These are phyloP conservation scores for Candida sojae DNA, from an alignment of 1,139 yeast genomes.

Conservation along the genomic window DNA sequence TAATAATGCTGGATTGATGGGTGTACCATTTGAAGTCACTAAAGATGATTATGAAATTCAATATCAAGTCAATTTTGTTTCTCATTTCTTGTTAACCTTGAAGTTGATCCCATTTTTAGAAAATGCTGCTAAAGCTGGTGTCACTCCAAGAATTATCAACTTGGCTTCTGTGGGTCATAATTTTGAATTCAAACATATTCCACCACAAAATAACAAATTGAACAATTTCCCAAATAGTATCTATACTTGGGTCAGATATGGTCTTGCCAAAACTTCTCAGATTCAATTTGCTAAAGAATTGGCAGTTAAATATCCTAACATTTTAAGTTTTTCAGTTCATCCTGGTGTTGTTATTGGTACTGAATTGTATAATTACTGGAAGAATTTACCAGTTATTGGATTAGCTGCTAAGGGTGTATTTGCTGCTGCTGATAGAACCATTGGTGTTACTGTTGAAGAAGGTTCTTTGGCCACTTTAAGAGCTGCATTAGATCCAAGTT, in stretches of 20 bases:
- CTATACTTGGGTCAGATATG: slow-evolving; percentile 38
- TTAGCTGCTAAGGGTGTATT: slow-evolving; percentile 17
- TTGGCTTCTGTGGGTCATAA: slow-evolving; percentile 39
- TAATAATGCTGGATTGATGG: slow-evolving; percentile 48
- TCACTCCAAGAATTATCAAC: slow-evolving; percentile 33
- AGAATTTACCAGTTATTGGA: slow-evolving; percentile 24
- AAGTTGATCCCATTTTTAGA: slow-evolving; percentile 30
- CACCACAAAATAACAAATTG: slow-evolving; percentile 24
- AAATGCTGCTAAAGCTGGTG: slow-evolving; percentile 20
- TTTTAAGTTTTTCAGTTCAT: slow-evolving; percentile 37
- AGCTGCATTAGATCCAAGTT: slow-evolving; percentile 33
- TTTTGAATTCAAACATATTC: slow-evolving; percentile 22
- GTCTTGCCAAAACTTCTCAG: slow-evolving; percentile 33
- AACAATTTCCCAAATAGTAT: slow-evolving; percentile 25
- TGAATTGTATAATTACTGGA: slow-evolving; percentile 34
- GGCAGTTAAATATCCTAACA: slow-evolving; percentile 30
- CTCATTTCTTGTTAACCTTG: slow-evolving; percentile 36
- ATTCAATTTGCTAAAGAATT: slow-evolving; percentile 33
- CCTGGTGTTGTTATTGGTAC: slow-evolving; percentile 44
- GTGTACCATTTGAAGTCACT: slow-evolving; percentile 34
- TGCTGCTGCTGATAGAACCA: slow-evolving; percentile 14
- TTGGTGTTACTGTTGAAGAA: slow-evolving; percentile 35
- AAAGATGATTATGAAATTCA: slow-evolving; percentile 43
- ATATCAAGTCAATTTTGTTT: slow-evolving; percentile 42
- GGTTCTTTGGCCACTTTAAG: slow-evolving; percentile 37